phyloP scores from a whole-genome alignment of 202 grass and related monocot species.

The Carex arenaria region DNA sequence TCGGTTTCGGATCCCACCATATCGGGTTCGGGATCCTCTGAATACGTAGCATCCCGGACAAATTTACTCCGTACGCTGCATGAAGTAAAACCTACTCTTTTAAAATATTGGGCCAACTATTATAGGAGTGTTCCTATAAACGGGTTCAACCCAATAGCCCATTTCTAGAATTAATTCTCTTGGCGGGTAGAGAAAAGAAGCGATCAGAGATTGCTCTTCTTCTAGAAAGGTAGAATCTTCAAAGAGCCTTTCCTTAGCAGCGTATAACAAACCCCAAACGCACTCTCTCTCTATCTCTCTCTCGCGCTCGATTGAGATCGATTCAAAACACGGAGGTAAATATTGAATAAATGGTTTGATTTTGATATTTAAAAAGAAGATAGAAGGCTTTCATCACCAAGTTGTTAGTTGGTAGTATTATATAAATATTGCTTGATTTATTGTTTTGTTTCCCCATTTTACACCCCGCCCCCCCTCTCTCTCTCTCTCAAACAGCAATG shows the following conservation, averaged over 20 bases:
- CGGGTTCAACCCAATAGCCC: not conserved
- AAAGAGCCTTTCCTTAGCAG: not conserved
- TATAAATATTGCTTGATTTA: not conserved
- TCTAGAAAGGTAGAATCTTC: conserved; percentile 10
- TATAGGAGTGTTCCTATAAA: no score
- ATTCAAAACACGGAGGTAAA: not conserved
- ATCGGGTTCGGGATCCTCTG: no score
- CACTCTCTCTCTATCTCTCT: not conserved
- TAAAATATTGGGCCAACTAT: no score
- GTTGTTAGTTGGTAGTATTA: no score
- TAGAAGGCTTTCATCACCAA: no score
- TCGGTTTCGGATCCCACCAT: not conserved
- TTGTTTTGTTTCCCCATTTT: not conserved
- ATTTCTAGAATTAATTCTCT: not conserved
- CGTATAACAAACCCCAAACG: not conserved
- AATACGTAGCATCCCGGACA: no score
- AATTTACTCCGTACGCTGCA: no score
- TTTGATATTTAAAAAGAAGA: no score
- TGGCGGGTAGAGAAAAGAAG: not conserved
- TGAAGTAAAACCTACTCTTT: no score
- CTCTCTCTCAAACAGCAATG: not conserved
- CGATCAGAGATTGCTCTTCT: not conserved
- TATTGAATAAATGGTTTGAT: not conserved
- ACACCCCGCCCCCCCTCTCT: not conserved
- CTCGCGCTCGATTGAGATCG: not conserved